Evolutionary conservation across 495 filamentous ascomycete genomes (phyloP).

Genomic region (Aspergillus sclerotiicarbonarius): DNA sequence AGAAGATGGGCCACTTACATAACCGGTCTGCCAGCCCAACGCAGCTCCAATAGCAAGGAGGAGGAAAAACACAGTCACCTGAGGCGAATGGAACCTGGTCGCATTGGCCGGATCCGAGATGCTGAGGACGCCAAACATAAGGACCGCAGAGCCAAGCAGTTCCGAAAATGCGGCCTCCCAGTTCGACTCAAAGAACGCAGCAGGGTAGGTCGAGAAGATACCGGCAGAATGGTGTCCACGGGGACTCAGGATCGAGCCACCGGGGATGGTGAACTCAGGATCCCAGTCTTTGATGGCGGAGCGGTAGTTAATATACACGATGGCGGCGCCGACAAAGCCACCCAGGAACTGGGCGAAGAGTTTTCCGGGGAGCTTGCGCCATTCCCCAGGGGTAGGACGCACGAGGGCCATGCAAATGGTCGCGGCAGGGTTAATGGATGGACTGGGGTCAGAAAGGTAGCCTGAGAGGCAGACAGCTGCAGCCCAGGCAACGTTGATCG

Average conservation of each 20-base stretch:
- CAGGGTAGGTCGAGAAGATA: slow-evolving; percentile 35
- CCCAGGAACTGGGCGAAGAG: slow-evolving; percentile 33
- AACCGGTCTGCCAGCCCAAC: slow-evolving; percentile 38
- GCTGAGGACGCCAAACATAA: slow-evolving; percentile 33
- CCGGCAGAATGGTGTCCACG: slow-evolving; percentile 35
- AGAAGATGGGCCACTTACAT: slow-evolving; percentile 26
- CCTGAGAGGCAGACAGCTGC: slow-evolving; percentile 31
- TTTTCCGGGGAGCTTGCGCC: slow-evolving; percentile 30
- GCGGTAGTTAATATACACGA: slow-evolving; percentile 38
- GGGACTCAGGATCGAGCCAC: slow-evolving; percentile 36
- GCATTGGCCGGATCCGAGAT: slow-evolving; percentile 31
- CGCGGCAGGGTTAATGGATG: slow-evolving; percentile 33
- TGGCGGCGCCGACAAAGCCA: slow-evolving; percentile 32
- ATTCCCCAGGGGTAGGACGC: slow-evolving; percentile 30
- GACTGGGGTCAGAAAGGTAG: slow-evolving; percentile 32
- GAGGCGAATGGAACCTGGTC: slow-evolving; percentile 27
- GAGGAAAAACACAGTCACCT: slow-evolving; percentile 32
- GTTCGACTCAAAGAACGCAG: slow-evolving; percentile 27
- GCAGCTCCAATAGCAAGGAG: slow-evolving; percentile 33
- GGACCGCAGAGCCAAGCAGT: slow-evolving; percentile 30
- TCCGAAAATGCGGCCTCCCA: slow-evolving; percentile 38
- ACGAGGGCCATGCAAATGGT: slow-evolving; percentile 30
- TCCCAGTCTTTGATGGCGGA: slow-evolving; percentile 37
- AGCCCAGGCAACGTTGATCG: slow-evolving; percentile 39
- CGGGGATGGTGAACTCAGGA: slow-evolving; percentile 38